A percentile compares a stretch with the other conserved stretches of the same genome.
These are phyloP conservation scores for Eimeria sp. DNA, from an alignment of 169 alveolate species.

Conservation along the genomic window DNA sequence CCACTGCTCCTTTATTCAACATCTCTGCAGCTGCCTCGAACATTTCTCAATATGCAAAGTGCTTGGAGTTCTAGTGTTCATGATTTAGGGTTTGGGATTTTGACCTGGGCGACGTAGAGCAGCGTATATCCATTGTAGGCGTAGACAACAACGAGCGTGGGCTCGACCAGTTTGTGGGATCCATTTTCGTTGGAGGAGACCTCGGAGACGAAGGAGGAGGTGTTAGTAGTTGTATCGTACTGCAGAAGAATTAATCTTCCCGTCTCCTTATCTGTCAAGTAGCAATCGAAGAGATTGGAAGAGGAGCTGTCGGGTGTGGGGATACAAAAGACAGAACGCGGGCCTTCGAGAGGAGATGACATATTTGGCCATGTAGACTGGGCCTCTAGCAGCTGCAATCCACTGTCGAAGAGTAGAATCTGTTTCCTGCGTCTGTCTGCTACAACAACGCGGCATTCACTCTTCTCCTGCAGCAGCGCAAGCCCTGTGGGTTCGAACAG, in stretches of 20 bases:
- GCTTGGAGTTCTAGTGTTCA: not conserved
- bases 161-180: not conserved
- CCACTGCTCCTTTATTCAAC: not conserved
- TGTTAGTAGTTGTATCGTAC: not conserved
- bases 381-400: not conserved
- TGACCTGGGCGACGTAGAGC: conserved; percentile 74
- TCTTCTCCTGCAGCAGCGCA: not conserved
- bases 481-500: not conserved
- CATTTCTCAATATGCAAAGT: too few species aligned
- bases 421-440: not conserved
- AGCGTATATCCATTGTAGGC: conserved; percentile 50
- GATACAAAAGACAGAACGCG: conserved; percentile 14
- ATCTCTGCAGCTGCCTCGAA: too few species aligned
- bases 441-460: not conserved
- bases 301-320: not conserved
- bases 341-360: conserved; percentile 13
- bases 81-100: not conserved
- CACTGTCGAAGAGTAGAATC: not conserved
- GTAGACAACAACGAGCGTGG: conserved; percentile 43
- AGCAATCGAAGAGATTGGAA: conserved; percentile 28
- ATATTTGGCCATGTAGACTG: not conserved
- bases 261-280: not conserved
- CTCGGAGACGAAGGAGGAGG: conserved; percentile 24
- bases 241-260: conserved; percentile 15
- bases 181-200: not conserved